Base-by-base conservation (phyloP, 2,329 filamentous ascomycete genomes). In the Ploettnerulaceae sp. region DNA sequence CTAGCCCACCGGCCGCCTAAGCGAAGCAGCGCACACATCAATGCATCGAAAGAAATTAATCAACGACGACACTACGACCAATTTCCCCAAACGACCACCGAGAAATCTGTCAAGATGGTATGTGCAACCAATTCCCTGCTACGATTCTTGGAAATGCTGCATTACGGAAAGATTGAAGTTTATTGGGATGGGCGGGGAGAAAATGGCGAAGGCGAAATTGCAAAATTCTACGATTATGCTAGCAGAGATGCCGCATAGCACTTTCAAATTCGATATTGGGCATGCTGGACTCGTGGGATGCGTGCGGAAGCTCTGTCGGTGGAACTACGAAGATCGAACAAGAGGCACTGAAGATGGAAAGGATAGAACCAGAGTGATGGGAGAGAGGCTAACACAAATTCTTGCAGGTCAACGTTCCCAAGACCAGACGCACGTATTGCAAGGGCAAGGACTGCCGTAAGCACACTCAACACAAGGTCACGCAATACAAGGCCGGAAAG, bases 401-500 rank as follows among this genome's bases (percentile, higher is more conserved):
- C 43, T 37, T 37, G 36, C 52, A 66, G 90, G 89, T 95, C 80
- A 95, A 95, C 87, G 86, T 95, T 78, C 89, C 90, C 69, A 95
- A 95, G 81, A 95, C 89, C 72, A 84, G 89, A 71, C 86, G 89
- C 78, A 95, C 90, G 73, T 95, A 89, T 79, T 95, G 88, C 88
- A 94, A 94, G 81, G 86, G 86, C 79, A 90, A 86, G 80, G 82
- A 89, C 69, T 95, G 89, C 87, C 81, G 79, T 68, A 89, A 89
- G 77, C 86, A 90, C 81, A 89, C 84, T 68, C 83, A 88, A 73
- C 86, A 90, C 81, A 89, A 89, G 78, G 87, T 93, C 69, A 93
- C 88, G 64, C 89, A 95, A 77, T 95, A 95, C 85, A 95, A 94
- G 80, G 87, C 88, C 69, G 88, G 88, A 74, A 95, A 95, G 83